Base-by-base conservation (phyloP, 768 basidiomycete species). In the Leccinum longicurvipes region DNA sequence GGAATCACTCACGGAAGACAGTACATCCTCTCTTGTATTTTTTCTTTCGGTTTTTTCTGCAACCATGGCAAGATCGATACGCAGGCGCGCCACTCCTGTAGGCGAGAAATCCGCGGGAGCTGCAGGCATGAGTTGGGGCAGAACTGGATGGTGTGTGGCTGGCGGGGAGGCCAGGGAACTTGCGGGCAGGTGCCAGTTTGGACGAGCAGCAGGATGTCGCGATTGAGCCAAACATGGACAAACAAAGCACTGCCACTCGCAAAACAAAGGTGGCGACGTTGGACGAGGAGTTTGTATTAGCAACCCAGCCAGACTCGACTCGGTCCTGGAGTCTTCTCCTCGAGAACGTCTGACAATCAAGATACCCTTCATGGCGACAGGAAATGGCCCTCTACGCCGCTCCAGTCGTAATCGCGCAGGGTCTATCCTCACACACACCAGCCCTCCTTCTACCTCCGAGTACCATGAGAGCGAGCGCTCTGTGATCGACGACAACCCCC, bases 381-480 rank as follows among this genome's bases (percentile, higher is more conserved):
- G 46, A 4, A 62, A 54, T 45, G 45, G 2, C 29, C 47, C 59
- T 14, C 28, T 61, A 7, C 70, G 71, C 12, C 71, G 69, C 56
- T 72, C 71, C 1, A 24, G 48, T 51, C 63, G 67, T 28, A 10
- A 50, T 53, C 62, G 64, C 12, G 59, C 62, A 4, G 60, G 64
- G 25, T 69, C 64, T 5, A 27, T 64, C 57, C 49, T 36, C 12
- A 67, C 61, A 1, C 62, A 66, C 36, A 69, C 56, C 32, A 70
- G 65, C 51, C 60, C 59, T 2, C 45, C 70, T 14, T 71, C 70
- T 29, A 61, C 70, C 45, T 71, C 70, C 49, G 70, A 71, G 46
- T 71, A 71, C 54, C 66, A 68, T 29, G 70, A 53, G 41, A 71
- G 72, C 58, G 72, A 73, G 48, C 69, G 65, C 67, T 72, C 71